Evolutionary conservation across 352 stramenopile genomes (phyloP).

Genomic region (Phytophthora megakarya): DNA sequence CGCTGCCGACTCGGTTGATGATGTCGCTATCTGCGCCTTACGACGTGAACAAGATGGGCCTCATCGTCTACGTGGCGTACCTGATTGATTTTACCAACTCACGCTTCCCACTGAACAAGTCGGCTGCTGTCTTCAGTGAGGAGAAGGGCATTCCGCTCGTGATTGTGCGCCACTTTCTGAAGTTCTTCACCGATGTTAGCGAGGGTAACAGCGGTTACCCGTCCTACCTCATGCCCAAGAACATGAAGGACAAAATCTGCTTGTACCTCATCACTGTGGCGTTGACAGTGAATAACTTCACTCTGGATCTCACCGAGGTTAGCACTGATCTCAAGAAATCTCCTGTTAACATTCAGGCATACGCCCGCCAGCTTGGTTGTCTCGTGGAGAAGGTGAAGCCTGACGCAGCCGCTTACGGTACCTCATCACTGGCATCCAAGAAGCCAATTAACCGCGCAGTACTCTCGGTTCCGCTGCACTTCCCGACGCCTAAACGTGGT

Average conservation of each 20-base stretch:
- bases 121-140: constrained; percentile 68
- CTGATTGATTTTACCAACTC: constrained; percentile 68
- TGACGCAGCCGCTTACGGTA: constrained; percentile 59
- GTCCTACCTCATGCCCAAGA: constrained; percentile 78
- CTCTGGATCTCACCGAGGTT: constrained; percentile 74
- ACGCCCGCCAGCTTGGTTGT: constrained; percentile 79
- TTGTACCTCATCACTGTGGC: constrained; percentile 78
- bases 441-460: constrained; percentile 74
- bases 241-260: constrained; percentile 82
- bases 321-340: constrained; percentile 71
- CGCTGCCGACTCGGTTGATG: constrained; percentile 67
- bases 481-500: constrained; percentile 70
- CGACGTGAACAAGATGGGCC: constrained; percentile 69
- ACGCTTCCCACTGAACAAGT: constrained; percentile 71
- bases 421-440: constrained; percentile 59
- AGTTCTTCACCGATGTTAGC: constrained; percentile 72
- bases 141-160: constrained; percentile 78
- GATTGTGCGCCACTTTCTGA: constrained; percentile 67
- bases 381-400: constrained; percentile 71
- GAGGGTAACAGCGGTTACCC: constrained; percentile 57
- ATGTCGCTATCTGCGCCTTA: constrained; percentile 70
- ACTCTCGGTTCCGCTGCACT: constrained; percentile 79
- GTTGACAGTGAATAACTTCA: constrained; percentile 78
- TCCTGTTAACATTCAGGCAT: constrained; percentile 51
- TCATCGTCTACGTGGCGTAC: constrained; percentile 79